A percentile compares a stretch with the other conserved stretches of the same genome.
phyloP scores from a whole-genome alignment of 352 stramenopile genomes.

The Phytophthora fragariae region DNA sequence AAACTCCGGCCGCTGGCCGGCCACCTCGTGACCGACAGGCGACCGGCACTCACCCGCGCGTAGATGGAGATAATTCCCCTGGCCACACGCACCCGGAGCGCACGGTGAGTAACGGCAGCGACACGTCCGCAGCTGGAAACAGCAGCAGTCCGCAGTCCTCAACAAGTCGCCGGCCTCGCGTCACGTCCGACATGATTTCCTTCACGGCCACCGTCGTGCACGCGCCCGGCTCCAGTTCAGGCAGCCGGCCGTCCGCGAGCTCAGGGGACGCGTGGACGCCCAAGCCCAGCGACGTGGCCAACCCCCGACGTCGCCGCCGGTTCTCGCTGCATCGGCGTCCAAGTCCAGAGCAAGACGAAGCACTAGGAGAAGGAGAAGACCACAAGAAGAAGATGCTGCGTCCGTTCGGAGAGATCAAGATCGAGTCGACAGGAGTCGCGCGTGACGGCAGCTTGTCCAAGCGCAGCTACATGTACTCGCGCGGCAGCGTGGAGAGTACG shows the following conservation, averaged over 20 bases:
- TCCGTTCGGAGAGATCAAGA: constrained; percentile 40
- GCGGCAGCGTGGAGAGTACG: constrained; percentile 35
- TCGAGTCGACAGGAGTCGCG: constrained; percentile 32
- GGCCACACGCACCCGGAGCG: neutral
- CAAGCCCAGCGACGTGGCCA: constrained; percentile 7
- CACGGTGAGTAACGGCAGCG: constrained; percentile 31
- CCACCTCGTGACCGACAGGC: too few species aligned
- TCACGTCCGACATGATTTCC: constrained; percentile 67
- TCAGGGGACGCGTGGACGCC: constrained; percentile 9
- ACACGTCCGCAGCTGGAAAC: constrained; percentile 28
- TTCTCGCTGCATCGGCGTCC: constrained; percentile 11
- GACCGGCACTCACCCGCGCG: neutral
- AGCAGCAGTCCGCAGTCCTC: neutral
- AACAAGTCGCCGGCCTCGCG: constrained; percentile 2
- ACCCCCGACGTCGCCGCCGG: constrained; percentile 6
- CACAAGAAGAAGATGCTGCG: constrained; percentile 13
- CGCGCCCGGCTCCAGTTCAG: constrained; percentile 4
- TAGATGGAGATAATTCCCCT: too few species aligned
- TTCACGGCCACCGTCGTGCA: constrained; percentile 50
- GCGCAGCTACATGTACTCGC: constrained; percentile 55
- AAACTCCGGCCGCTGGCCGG: too few species aligned
- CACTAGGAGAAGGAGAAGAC: neutral
- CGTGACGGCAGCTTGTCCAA: constrained; percentile 14
- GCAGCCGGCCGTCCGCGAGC: constrained; percentile 8
- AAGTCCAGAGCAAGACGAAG: neutral